Evolutionary conservation across 2,329 filamentous ascomycete genomes (phyloP), one percentile per base, ranked within the genome.

Genomic region (Aspergillus ochraceus): DNA sequence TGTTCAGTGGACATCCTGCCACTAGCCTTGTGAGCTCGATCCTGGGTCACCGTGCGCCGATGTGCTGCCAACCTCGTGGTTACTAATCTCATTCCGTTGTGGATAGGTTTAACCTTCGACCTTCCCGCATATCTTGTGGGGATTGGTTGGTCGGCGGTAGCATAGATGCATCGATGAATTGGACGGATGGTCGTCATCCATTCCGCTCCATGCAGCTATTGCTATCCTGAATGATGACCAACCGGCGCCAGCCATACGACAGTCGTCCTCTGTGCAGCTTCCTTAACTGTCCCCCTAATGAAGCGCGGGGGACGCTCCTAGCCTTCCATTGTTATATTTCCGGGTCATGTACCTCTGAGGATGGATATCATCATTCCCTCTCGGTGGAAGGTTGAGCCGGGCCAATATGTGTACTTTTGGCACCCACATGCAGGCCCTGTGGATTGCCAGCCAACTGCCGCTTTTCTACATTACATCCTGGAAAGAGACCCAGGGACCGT

Each of bases 1-100:
- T 51, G 26, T 47, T 51, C 46, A n/a, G 54, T 42, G 20, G 45
- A 51, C 46, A 56, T 56, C 47, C 46, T 56, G 19, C 45, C 46
- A 51, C 19, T 56, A 20, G 47, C 22, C 11, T 17, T 51, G 19
- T 32, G 54, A 24, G 30, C 46, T 39, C 10, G 39, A 36, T 19
- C 46, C 29, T 51, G 20, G 30, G n/a, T 20, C 17, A 19, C 19
- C n/a, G 30, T 56, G 46, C 29, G 14, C 29, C 54, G 54, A 51
- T 47, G 54, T n/a, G 54, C 29, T 6, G 46, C 46, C 29, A 26
- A 42, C 9, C 54, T 56, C 19, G 47, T 47, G 29, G 54, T 56
- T 39, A 30, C 26, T 12, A 24, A 56, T 56, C 8, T 50, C 19
- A 24, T 51, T 50, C 29, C 47, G 30, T 30, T 51, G 5, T 56